Evolutionary conservation across 257 asterid genomes (phyloP).

Genomic region (Coffea eugenioides): DNA sequence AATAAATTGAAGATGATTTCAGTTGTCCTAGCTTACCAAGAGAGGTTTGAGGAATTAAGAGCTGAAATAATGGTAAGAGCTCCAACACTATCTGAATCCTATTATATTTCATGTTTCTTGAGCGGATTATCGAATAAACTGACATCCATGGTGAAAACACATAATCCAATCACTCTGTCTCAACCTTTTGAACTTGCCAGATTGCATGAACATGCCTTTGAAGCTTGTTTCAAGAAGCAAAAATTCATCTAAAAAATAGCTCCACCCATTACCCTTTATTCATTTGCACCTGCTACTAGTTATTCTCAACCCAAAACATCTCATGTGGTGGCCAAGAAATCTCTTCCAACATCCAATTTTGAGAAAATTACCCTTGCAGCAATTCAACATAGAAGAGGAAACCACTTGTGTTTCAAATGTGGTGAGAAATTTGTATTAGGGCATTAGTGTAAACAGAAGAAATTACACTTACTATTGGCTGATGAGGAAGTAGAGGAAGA

Average conservation of each 20-base stretch:
- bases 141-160: rapidly evolving
- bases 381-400: background rate
- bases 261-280: too few species aligned
- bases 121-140: background rate
- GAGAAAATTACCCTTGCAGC: background rate
- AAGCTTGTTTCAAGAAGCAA: background rate
- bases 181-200: background rate
- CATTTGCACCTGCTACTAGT: too few species aligned
- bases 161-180: background rate
- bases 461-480: background rate
- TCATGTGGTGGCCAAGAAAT: background rate
- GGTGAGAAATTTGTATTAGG: background rate
- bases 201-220: background rate
- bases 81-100: rapidly evolving
- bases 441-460: background rate
- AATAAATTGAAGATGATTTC: background rate
- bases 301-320: too few species aligned
- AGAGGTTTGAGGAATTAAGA: background rate
- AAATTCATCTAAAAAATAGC: background rate
- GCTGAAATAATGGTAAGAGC: background rate
- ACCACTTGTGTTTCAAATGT: background rate
- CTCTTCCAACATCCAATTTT: background rate
- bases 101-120: background rate
- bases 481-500: background rate
- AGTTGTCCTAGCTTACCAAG: background rate